Percentiles rank a stretch among this genome's conserved stretches.
These are phyloP conservation scores for Verticillium nonalfalfae DNA, from an alignment of 2,329 filamentous ascomycete species.

Conservation along the genomic window DNA sequence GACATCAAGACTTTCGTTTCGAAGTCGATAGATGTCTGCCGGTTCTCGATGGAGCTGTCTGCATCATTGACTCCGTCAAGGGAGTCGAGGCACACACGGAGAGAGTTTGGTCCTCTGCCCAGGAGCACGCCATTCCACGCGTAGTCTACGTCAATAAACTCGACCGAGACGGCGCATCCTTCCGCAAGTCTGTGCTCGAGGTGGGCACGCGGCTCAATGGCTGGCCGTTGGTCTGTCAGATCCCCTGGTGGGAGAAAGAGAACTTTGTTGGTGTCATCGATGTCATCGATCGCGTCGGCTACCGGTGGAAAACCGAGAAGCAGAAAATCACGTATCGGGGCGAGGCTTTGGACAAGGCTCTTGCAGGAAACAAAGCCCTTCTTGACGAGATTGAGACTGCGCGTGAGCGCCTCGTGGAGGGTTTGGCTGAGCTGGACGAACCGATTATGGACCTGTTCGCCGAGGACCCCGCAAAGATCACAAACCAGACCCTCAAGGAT, in stretches of 20 bases:
- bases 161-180: constrained; percentile 71
- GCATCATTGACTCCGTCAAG: constrained; percentile 85
- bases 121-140: constrained; percentile 76
- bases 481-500: constrained; percentile 58
- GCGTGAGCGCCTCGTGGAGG: constrained; percentile 71
- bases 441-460: constrained; percentile 78
- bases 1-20: constrained; percentile 95
- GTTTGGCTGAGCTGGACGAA: constrained; percentile 85
- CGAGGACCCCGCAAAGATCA: constrained; percentile 69
- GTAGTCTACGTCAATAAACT: constrained; percentile 75
- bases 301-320: constrained; percentile 58
- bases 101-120: constrained; percentile 89
- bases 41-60: constrained; percentile 85
- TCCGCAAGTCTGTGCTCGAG: constrained; percentile 79
- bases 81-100: constrained; percentile 97
- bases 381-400: constrained; percentile 68
- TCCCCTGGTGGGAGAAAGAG: constrained; percentile 88
- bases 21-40: constrained; percentile 88
- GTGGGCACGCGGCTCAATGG: constrained; percentile 72
- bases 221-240: constrained; percentile 88
- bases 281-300: constrained; percentile 66
- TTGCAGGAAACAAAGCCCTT: constrained; percentile 43
- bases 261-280: constrained; percentile 80
- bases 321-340: constrained; percentile 20
- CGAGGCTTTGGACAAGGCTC: constrained; percentile 19